phyloP scores from a whole-genome alignment of 2,329 filamentous ascomycete genomes.

The Pezicula neosporulosa region DNA sequence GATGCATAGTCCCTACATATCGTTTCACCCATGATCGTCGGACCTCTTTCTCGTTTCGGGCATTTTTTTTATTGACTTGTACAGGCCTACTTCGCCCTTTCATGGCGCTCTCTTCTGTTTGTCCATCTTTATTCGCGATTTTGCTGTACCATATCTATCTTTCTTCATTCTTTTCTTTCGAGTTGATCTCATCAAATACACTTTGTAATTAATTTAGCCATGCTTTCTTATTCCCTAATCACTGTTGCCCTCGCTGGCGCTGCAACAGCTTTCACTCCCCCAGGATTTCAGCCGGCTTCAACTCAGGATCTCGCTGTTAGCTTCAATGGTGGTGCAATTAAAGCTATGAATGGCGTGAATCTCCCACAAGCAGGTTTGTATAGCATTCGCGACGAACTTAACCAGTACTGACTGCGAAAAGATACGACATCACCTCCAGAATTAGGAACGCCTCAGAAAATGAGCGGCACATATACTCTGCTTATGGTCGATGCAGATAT shows the following conservation, averaged over 20 bases:
- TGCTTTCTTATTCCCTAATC: constrained; percentile 17
- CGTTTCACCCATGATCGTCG: neutral
- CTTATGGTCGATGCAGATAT: constrained; percentile 27
- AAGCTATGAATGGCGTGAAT: constrained; percentile 19
- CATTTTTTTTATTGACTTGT: neutral
- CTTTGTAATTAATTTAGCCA: constrained; percentile 3
- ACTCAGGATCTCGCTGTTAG: constrained; percentile 19
- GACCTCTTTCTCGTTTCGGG: neutral
- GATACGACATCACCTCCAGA: constrained; percentile 16
- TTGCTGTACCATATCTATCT: neutral
- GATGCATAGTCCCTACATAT: neutral
- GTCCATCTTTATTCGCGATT: neutral
- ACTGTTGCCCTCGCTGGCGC: constrained; percentile 20
- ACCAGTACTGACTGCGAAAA: constrained; percentile 4
- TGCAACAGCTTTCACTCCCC: constrained; percentile 22
- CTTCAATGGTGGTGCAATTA: constrained; percentile 13
- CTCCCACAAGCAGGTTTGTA: constrained; percentile 19
- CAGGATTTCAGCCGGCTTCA: constrained; percentile 20
- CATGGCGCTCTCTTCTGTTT: neutral
- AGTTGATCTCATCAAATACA: neutral
- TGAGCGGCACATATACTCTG: constrained; percentile 23
- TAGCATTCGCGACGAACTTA: neutral
- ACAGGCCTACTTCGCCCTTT: too few relatives aligned
- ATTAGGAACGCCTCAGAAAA: constrained; percentile 15
- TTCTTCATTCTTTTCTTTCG: neutral